These are phyloP conservation scores for Craspedostauros australis DNA, from an alignment of 108 stramenopile genomes.

Conservation along the genomic window DNA sequence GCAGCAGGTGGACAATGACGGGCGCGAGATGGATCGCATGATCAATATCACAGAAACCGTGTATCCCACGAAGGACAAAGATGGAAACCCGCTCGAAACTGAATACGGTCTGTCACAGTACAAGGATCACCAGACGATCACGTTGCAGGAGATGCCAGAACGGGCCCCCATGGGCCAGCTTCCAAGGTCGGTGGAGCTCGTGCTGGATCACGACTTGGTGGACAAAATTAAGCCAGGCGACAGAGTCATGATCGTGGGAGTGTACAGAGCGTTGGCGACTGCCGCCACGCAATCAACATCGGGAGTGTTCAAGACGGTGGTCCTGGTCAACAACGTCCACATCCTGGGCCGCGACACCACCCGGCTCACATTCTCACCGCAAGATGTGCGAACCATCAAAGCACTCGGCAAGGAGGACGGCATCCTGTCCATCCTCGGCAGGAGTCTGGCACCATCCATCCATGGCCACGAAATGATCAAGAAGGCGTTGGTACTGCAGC, in stretches of 20 bases:
- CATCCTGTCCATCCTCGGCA: slow-evolving; percentile 74
- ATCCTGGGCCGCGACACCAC: slow-evolving; percentile 85
- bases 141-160: slow-evolving; percentile 96
- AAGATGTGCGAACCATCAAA: slow-evolving; percentile 81
- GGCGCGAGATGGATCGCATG: slow-evolving; percentile 66
- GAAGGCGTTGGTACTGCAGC: slow-evolving; percentile 90
- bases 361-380: slow-evolving; percentile 61
- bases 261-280: slow-evolving; percentile 84
- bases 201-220: slow-evolving; percentile 90
- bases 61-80: slow-evolving; percentile 88
- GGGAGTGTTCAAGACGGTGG: slow-evolving; percentile 91
- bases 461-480: slow-evolving; percentile 97
- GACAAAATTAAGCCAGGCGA: slow-evolving; percentile 98
- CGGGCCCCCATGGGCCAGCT: slow-evolving; percentile 97
- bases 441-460: slow-evolving; percentile 93
- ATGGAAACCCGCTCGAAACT: slow-evolving; percentile 90
- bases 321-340: slow-evolving; percentile 92
- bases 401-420: slow-evolving; percentile 66
- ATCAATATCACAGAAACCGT: slow-evolving; percentile 74
- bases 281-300: slow-evolving; percentile 37
- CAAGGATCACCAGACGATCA: slow-evolving; percentile 97
- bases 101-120: slow-evolving; percentile 93
- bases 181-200: slow-evolving; percentile 89
- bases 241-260: slow-evolving; percentile 85
- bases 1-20: slow-evolving; percentile 63